Base-by-base conservation (phyloP, 495 filamentous ascomycete species). In the Xylaria nigripes region DNA sequence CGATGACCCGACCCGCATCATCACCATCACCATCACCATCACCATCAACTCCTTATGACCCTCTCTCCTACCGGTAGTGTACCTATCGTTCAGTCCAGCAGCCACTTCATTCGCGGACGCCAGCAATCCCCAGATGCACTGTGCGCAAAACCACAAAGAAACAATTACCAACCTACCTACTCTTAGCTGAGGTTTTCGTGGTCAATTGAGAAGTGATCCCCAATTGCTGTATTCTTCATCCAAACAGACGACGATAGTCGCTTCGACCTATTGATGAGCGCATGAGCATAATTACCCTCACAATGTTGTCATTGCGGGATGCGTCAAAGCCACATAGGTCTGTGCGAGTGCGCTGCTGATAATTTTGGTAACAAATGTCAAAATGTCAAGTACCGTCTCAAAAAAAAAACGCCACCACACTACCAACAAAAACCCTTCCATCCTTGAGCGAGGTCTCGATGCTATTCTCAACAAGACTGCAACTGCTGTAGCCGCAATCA, bases 271-370 rank as follows among this genome's bases (percentile, higher is more conserved):
- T 43, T 1, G 41, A 23, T n/a, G 19, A 45, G 19, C 29, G n/a
- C 13, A 34, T n/a, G 15, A 30, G 50, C 13, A 45, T 45, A 53
- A 53, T 36, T 53, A 45, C 45, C 42, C 42, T 16, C 30, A 9
- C 19, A 3, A 13, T 19, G 27, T 5, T 30, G 10, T 5, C 10
- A 4, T 10, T 30, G 5, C 27, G 4, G 27, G 27, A 30, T 30
- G 10, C 27, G 27, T 30, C 27, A 30, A 30, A 30, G 5, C 27
- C 27, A 30, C 27, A n/a, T n/a, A n/a, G n/a, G n/a, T n/a, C 36
- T 3, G 15, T n/a, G 36, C 36, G n/a, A 29, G n/a, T 47, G 50
- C 50, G 50, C 50, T 40, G 43, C 12, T 40, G 36, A 16, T 36
- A 36, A n/a, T 15, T 12, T 45, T 45, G 12, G 24, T 32, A 21